Base-by-base conservation (phyloP, 176 grass and related monocot species). In the Leersia perrieri region DNA sequence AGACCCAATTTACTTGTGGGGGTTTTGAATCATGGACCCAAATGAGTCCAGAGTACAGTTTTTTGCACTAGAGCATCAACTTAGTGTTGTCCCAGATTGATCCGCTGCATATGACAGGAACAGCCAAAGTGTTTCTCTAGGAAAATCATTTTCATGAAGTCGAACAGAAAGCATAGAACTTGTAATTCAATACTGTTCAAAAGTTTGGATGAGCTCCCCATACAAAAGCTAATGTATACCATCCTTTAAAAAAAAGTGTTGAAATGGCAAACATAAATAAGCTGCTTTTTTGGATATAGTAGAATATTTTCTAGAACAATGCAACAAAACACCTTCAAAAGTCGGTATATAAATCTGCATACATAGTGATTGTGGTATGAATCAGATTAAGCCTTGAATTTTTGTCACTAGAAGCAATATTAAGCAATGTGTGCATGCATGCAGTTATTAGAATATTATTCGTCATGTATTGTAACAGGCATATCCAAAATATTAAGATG, bases 71-170 rank as follows among this genome's bases (percentile, higher is more conserved):
- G 70, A 75, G 69, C 60, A 58, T 33, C 61, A 72, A 60, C 68
- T 53, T 39, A 69, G 44, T 36, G 63, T 32, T 90, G 77, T 41
- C 61, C 78, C 77, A 55, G 79, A 63, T 82, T 13, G 77, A 40
- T 79, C 63, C 83, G 39, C 71, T 73, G 72, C 66, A 78, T 36
- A 75, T 75, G 61, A 49, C 42, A 76, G 33, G 32, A 66, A 35
- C 70, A 66, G 41, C 10, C 14, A 74, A 45, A 72, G 60, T 32
- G 60, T 26, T 4, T 29, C 7, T 71, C 65, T 58, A 42, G 25
- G 41, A 23, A 63, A 74, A 28, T 75, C n/a, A 7, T 67, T 53
- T 40, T 27, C 23, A 30, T 68, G 16, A 28, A 67, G 60, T 83
- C 31, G 7, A 40, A 75, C 57, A 68, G 2, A 15, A 83, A 75